A percentile compares a stretch with the other conserved stretches of the same genome.
Evolutionary conservation across 495 filamentous ascomycete species (phyloP).

Genomic region (Oleoguttula mirabilis): DNA sequence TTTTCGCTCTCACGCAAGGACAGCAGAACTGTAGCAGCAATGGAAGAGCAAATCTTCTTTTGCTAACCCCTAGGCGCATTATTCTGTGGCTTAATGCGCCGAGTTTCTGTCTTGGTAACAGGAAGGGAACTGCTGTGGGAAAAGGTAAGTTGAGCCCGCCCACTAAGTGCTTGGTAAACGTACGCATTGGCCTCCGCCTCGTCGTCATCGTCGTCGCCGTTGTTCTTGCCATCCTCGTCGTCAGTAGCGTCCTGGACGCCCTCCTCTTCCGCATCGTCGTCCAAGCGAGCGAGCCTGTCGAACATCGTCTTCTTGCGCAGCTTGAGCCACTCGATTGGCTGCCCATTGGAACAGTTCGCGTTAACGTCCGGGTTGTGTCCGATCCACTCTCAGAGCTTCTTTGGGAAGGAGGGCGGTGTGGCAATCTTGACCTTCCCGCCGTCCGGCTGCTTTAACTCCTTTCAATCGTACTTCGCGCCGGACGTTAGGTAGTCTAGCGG

Average conservation of each 20-base stretch:
- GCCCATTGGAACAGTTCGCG: conserved; percentile 28
- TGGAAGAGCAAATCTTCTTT: too few species aligned
- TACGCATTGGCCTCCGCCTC: conserved; percentile 33
- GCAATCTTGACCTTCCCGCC: conserved; percentile 41
- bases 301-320: conserved; percentile 8
- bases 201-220: conserved; percentile 30
- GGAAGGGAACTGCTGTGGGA: too few species aligned
- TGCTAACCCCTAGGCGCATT: too few species aligned
- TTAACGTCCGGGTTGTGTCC: conserved; percentile 31
- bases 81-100: too few species aligned
- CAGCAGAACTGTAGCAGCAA: too few species aligned
- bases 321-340: conserved; percentile 22
- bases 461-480: conserved; percentile 36
- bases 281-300: conserved; percentile 35
- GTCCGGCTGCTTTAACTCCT: conserved; percentile 29
- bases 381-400: conserved; percentile 35
- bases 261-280: conserved; percentile 31
- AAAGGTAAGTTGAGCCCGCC: too few species aligned
- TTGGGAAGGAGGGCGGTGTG: conserved; percentile 44
- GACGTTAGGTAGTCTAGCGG: conserved; percentile 54
- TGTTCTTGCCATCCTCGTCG: conserved; percentile 17
- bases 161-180: too few species aligned
- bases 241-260: conserved; percentile 30
- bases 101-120: too few species aligned
- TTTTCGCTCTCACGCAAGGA: too few species aligned